These are phyloP conservation scores for Gaeumannomyces tritici DNA, from an alignment of 2,329 filamentous ascomycete species.

Conservation along the genomic window DNA sequence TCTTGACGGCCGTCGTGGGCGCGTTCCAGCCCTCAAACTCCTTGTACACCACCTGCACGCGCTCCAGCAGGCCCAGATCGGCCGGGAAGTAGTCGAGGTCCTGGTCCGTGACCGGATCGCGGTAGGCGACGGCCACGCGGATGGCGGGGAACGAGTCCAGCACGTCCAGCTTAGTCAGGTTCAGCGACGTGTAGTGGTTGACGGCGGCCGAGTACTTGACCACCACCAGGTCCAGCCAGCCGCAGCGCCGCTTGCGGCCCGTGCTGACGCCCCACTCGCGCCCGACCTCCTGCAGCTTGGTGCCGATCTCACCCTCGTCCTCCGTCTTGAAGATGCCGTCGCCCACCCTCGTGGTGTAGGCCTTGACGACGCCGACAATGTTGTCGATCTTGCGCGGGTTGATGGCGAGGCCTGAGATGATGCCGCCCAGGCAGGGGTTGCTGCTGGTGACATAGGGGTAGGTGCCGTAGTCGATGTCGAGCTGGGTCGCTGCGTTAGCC, in stretches of 20 bases:
- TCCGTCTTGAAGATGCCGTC: constrained; percentile 55
- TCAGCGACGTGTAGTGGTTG: constrained; percentile 57
- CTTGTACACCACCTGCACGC: constrained; percentile 56
- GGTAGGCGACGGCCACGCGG: constrained; percentile 66
- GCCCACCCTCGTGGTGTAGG: constrained; percentile 52
- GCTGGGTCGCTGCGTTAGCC: constrained; percentile 22
- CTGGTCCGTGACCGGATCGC: constrained; percentile 31
- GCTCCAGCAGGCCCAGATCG: constrained; percentile 46
- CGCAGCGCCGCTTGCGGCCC: constrained; percentile 47
- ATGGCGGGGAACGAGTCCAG: constrained; percentile 66
- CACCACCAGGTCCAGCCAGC: constrained; percentile 57
- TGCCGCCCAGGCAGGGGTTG: constrained; percentile 47
- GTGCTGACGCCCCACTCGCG: constrained; percentile 29
- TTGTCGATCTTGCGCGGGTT: constrained; percentile 43
- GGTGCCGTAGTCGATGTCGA: constrained; percentile 44
- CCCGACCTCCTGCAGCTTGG: constrained; percentile 28
- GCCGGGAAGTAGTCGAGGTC: constrained; percentile 55
- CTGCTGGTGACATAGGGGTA: constrained; percentile 52
- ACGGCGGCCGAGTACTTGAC: constrained; percentile 52
- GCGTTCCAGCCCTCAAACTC: constrained; percentile 62
- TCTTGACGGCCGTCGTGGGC: constrained; percentile 49
- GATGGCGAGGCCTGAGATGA: constrained; percentile 47
- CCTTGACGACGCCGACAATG: constrained; percentile 56
- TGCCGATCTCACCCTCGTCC: constrained; percentile 26
- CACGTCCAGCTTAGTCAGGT: constrained; percentile 55